Percentiles rank a stretch among this genome's conserved stretches.
phyloP scores from a whole-genome alignment of 2,329 filamentous ascomycete genomes.

The Xylariomycetidae sp. region DNA sequence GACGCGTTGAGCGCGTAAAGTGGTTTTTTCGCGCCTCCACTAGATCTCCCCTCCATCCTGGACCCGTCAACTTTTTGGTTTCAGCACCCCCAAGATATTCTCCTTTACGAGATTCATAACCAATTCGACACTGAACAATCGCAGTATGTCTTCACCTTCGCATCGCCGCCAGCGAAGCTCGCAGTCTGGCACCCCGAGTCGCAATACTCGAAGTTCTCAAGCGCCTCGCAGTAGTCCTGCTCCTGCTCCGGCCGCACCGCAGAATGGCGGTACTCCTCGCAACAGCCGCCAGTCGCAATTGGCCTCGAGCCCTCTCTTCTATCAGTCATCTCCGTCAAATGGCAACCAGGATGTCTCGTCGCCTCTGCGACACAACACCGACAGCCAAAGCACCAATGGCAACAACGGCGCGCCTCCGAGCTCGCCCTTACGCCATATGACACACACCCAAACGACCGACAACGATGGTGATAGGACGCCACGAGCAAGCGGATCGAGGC shows the following conservation, averaged over 20 bases:
- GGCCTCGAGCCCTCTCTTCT: conserved; percentile 79
- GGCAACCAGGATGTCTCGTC: conserved; percentile 39
- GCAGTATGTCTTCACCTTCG: conserved; percentile 58
- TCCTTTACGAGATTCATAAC: too few relatives aligned
- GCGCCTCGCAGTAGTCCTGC: conserved; percentile 46
- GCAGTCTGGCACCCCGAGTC: conserved; percentile 49
- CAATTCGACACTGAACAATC: too few relatives aligned
- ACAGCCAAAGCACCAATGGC: conserved; percentile 47
- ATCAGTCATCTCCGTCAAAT: conserved; percentile 45
- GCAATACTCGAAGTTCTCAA: conserved; percentile 49
- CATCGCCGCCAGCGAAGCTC: conserved; percentile 52
- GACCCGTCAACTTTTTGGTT: too few relatives aligned
- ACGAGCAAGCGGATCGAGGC: conserved; percentile 58
- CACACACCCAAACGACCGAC: conserved; percentile 48
- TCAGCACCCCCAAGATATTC: too few relatives aligned
- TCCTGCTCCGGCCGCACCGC: conserved; percentile 16
- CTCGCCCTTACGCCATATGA: conserved; percentile 57
- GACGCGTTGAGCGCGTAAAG: too few relatives aligned
- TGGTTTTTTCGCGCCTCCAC: too few relatives aligned
- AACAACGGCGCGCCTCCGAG: conserved; percentile 39
- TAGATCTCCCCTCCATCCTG: too few relatives aligned
- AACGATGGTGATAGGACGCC: conserved; percentile 66
- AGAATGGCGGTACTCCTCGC: conserved; percentile 39
- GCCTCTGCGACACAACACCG: conserved; percentile 52
- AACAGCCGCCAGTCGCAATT: conserved; percentile 44